These are phyloP conservation scores for Eutrema salsugineum DNA, from an alignment of 441 rosid species.

Conservation along the genomic window DNA sequence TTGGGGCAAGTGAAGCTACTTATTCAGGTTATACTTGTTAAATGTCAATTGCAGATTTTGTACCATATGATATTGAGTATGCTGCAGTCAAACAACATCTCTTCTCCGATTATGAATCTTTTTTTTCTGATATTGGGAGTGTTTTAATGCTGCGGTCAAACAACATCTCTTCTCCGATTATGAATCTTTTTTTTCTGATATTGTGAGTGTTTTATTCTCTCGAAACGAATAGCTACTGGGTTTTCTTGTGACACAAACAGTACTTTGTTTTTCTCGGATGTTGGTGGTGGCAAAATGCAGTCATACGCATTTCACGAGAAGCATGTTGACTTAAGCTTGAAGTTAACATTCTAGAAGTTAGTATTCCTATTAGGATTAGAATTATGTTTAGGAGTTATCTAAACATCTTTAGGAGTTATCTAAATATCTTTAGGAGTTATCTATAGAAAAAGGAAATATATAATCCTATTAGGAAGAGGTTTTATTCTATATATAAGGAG, in stretches of 20 bases:
- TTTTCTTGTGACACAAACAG: constrained; percentile 92
- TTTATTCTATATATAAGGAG: too few species aligned
- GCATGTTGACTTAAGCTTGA: too few species aligned
- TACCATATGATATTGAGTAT: too few species aligned
- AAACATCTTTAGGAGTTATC: too few species aligned
- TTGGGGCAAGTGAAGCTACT: constrained; percentile 64
- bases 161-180: background rate
- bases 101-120: background rate
- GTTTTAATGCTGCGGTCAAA: background rate
- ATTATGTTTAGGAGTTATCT: too few species aligned
- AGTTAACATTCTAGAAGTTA: too few species aligned
- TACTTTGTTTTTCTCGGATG: constrained; percentile 95
- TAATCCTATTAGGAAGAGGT: too few species aligned
- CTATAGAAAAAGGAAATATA: too few species aligned
- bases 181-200: background rate
- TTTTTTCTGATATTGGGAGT: constrained; percentile 5
- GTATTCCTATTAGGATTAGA: too few species aligned
- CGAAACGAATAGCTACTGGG: constrained; percentile 56
- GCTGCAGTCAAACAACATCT: background rate
- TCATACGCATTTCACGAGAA: constrained; percentile 96
- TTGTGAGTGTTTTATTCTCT: constrained; percentile 7
- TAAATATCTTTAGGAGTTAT: too few species aligned
- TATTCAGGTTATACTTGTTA: constrained; percentile 92
- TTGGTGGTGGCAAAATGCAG: constrained; percentile 97
- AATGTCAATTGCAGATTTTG: too few species aligned